Conservation (phyloP, 768 basidiomycete genomes). For the Russula earlei region DNA sequence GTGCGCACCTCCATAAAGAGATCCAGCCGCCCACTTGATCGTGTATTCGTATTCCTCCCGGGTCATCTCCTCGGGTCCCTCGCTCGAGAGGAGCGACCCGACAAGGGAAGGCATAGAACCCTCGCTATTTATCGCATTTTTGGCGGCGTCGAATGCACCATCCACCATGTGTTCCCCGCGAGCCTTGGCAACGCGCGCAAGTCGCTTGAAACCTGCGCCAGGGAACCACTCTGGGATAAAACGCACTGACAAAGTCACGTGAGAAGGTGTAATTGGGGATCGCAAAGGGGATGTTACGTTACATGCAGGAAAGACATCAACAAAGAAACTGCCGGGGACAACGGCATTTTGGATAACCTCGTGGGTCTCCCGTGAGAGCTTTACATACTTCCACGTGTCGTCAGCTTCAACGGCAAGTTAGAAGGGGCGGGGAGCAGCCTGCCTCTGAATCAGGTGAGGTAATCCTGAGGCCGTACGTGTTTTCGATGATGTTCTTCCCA, state of each 20-base stretch:
- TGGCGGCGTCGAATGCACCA: slow-evolving; percentile 13
- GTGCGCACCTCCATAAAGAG: slow-evolving; percentile 17
- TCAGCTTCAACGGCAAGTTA: not conserved
- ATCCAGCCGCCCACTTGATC: slow-evolving; percentile 20
- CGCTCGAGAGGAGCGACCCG: slow-evolving; percentile 11
- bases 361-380: slow-evolving; percentile 17
- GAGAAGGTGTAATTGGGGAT: not conserved
- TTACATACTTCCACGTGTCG: slow-evolving; percentile 4
- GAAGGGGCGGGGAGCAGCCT: not conserved
- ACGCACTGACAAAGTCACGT: slow-evolving; percentile 13
- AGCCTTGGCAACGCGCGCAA: slow-evolving; percentile 15
- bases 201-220: slow-evolving; percentile 19
- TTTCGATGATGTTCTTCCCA: slow-evolving; percentile 19
- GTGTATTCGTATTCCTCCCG: slow-evolving; percentile 19
- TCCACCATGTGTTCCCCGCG: slow-evolving; percentile 17
- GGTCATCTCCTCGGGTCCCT: slow-evolving; percentile 16
- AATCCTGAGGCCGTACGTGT: slow-evolving; percentile 18
- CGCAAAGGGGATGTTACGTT: not conserved
- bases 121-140: slow-evolving; percentile 13
- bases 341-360: slow-evolving; percentile 20
- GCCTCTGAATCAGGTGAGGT: slow-evolving; percentile 15
- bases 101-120: slow-evolving; percentile 16
- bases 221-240: slow-evolving; percentile 20
- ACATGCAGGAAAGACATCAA: slow-evolving; percentile 16
- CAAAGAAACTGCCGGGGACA: slow-evolving; percentile 18